Evolutionary conservation across 441 rosid genomes (phyloP), one percentile per base, ranked within the genome.

Genomic region (Viola pubescens): DNA sequence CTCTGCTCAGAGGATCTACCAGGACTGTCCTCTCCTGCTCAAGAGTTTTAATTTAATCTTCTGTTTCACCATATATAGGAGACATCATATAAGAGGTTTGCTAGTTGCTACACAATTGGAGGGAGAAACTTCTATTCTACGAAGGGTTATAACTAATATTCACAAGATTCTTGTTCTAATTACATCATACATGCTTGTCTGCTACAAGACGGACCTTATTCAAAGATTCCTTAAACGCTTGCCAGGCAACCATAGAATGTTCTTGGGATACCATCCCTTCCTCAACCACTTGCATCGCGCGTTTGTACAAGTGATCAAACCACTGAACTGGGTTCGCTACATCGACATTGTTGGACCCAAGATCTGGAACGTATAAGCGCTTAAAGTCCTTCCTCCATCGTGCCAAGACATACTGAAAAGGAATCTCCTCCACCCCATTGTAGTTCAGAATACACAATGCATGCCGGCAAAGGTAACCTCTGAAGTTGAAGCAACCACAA

Each of bases 351-450:
- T 75, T 79, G 51, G 86, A 67, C 60, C 87, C 86, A 7, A 70
- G 54, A 56, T 88, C 88, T 1, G 75, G 81, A 46, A 77, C 76
- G 57, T 84, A 83, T 2, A 73, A 54, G 3, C 90, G 86, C 69
- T 74, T 82, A 45, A 88, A 68, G 69, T 88, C 96, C 75, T 84
- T 88, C 71, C 94, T 78, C 96, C 97, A 91, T 39, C 96, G 75
- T 9, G 78, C 58, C 67, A 84, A 69, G 41, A 88, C 73, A 65
- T 91, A 91, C 58, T 78, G 94, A 56, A 68, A 68, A 19, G 94
- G 97, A 47, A 91, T 65, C 60, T 84, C 94, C 73, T 78, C 84
- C 74, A 88, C 65, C 9, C 82, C 82, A 16, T 79, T 82, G 65
- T 74, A 77, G 64, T 74, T 70, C 2, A 91, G 81, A 43, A 86